Evolutionary conservation across 2,329 filamentous ascomycete genomes (phyloP).

Genomic region (Corinectria fuckeliana): DNA sequence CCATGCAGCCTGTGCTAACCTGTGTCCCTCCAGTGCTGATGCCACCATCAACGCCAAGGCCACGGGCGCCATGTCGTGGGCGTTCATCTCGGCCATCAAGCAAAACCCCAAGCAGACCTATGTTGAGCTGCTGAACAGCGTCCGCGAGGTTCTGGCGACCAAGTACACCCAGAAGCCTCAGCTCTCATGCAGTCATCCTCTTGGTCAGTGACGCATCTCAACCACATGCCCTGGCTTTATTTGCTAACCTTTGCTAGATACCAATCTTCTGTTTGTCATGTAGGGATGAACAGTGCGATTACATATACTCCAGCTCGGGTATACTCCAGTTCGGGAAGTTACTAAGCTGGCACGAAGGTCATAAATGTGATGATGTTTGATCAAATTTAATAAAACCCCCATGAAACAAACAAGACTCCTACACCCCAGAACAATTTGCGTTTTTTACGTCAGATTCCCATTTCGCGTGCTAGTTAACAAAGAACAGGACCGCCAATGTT

Average conservation of each 20-base stretch:
- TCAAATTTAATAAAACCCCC: neutral
- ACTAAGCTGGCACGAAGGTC: neutral
- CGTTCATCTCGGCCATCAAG: slow-evolving; percentile 89
- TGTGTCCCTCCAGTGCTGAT: slow-evolving; percentile 69
- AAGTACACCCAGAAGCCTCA: slow-evolving; percentile 97
- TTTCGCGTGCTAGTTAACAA: too few species aligned
- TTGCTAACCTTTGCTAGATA: slow-evolving; percentile 53
- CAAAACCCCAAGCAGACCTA: slow-evolving; percentile 97
- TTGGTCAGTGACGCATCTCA: slow-evolving; percentile 68
- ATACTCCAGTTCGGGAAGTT: too few species aligned
- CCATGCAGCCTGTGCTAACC: slow-evolving; percentile 28
- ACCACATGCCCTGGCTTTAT: neutral
- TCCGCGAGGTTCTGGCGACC: slow-evolving; percentile 83
- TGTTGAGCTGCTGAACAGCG: slow-evolving; percentile 92
- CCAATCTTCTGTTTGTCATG: slow-evolving; percentile 72
- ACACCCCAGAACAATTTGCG: too few species aligned
- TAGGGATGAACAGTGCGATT: slow-evolving; percentile 38
- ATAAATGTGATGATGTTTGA: neutral
- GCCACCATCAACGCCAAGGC: slow-evolving; percentile 87
- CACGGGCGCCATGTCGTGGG: slow-evolving; percentile 98
- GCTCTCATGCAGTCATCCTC: slow-evolving; percentile 91
- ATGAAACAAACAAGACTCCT: neutral
- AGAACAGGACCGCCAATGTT: too few species aligned
- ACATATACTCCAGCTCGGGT: neutral
- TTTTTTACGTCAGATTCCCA: too few species aligned